Evolutionary conservation across 2,329 filamentous ascomycete species (phyloP).

Genomic region (Fusarium nelsonii): DNA sequence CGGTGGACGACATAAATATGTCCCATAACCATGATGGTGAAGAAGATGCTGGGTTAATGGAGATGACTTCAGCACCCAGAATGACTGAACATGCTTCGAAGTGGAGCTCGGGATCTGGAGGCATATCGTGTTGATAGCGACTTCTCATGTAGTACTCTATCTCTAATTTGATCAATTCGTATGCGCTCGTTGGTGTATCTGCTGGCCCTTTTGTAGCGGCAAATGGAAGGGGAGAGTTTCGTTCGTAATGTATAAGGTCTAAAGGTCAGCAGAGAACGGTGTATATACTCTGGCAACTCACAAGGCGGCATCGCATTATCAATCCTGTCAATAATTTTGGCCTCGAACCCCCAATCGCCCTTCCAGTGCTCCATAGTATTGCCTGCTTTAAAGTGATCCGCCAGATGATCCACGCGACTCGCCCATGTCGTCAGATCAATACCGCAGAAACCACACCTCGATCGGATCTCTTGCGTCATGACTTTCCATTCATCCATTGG

Average conservation of each 20-base stretch:
- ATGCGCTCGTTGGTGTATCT: slow-evolving; percentile 41
- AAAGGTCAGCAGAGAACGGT: background rate
- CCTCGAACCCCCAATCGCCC: slow-evolving; percentile 59
- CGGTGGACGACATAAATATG: slow-evolving; percentile 34
- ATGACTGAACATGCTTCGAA: slow-evolving; percentile 39
- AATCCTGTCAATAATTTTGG: slow-evolving; percentile 53
- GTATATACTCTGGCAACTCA: slow-evolving; percentile 24
- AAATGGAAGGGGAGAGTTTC: slow-evolving; percentile 35
- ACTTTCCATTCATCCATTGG: slow-evolving; percentile 54
- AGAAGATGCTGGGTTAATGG: slow-evolving; percentile 22
- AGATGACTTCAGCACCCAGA: slow-evolving; percentile 32
- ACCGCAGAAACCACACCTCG: slow-evolving; percentile 58
- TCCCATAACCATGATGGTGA: slow-evolving; percentile 38
- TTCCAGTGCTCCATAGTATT: slow-evolving; percentile 59
- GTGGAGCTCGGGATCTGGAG: slow-evolving; percentile 28
- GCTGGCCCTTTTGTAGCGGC: slow-evolving; percentile 37
- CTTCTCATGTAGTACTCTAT: slow-evolving; percentile 39
- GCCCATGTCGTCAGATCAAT: slow-evolving; percentile 54
- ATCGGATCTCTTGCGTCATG: slow-evolving; percentile 53
- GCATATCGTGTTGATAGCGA: slow-evolving; percentile 21
- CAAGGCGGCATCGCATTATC: slow-evolving; percentile 59
- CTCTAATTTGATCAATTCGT: slow-evolving; percentile 39
- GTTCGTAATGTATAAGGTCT: slow-evolving; percentile 44
- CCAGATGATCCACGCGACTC: slow-evolving; percentile 54
- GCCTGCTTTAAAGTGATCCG: slow-evolving; percentile 58